Evolutionary conservation across 805 yeast species (phyloP), one percentile per base, ranked within the genome.

Genomic region (Starmerella apicola): DNA sequence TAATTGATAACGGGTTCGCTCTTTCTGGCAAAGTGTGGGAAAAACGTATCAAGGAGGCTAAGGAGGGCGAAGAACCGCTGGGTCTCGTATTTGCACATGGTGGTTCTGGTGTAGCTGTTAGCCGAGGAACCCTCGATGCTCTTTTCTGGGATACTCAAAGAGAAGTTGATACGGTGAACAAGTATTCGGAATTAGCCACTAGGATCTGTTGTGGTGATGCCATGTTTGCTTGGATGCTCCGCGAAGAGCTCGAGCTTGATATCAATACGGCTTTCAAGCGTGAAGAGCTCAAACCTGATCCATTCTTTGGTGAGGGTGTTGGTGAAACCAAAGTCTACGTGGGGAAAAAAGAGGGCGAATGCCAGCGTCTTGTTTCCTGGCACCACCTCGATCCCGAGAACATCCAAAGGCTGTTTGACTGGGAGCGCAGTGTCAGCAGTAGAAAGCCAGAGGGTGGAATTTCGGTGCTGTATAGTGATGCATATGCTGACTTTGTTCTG

Each of bases 171-270:
- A 25, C 34, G n/a, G 32, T 42, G 16, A 26, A 37, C 12, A 41
- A 47, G 38, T 56, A 50, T 33, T 51, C 55, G 8, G 44, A 45
- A 12, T 34, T 25, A 25, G 51, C 60, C 2, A 36, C 35, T 3
- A 34, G 37, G 10, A 38, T 45, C 17, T 60, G 63, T 48, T 62
- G 64, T 36, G 66, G 66, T 12, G 67, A 62, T 34, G 52, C 51
- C 23, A 44, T 59, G 48, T 50, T 63, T 7, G 63, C 55, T 9
- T 41, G 39, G 32, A 45, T 52, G 39, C 42, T 62, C 16, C 42
- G 46, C 2, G 59, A 55, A 24, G 49, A 46, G 37, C 49, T 48
- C 4, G 48, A 44, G 22, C 42, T 47, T 9, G 36, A 39, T 19
- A 16, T 49, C 20, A 46, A 44, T 18, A 20, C 13, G 4, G 32